Evolutionary conservation across 345 rosid species (phyloP), one percentile per base, ranked within the genome.

Genomic region (Streptanthus diversifolius): DNA sequence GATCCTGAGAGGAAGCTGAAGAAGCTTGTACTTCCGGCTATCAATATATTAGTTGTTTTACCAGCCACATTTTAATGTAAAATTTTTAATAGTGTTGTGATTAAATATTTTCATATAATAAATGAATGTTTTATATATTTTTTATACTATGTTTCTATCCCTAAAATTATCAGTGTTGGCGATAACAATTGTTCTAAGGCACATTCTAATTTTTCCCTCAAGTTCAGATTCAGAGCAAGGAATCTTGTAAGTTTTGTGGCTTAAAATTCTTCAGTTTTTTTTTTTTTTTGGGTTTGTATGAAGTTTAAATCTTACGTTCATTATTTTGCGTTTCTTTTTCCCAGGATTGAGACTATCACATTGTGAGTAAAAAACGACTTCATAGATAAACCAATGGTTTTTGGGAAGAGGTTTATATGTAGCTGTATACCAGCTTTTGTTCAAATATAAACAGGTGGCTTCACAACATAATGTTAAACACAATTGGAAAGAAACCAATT

Each of bases 121-220:
- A n/a, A n/a, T n/a, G n/a, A n/a, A n/a, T n/a, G n/a, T n/a, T n/a
- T n/a, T n/a, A n/a, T n/a, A n/a, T n/a, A n/a, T n/a, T n/a, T n/a
- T n/a, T n/a, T n/a, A n/a, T n/a, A n/a, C n/a, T n/a, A n/a, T n/a
- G n/a, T n/a, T n/a, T n/a, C n/a, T n/a, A n/a, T n/a, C n/a, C n/a
- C n/a, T n/a, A n/a, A n/a, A n/a, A n/a, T n/a, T n/a, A n/a, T n/a
- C n/a, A n/a, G n/a, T n/a, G n/a, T n/a, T n/a, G n/a, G n/a, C n/a
- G n/a, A n/a, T n/a, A 85, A 85, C 88, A 0, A 80, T 87, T 54
- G 83, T 93, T 74, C 54, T 85, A 74, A 85, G 82, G 63, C 88
- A 74, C 69, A 89, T 93, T 64, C 82, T 86, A 30, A 82, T 72
- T 24, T 71, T 77, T 49, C 82, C 84, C 6, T 68, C 71, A 53